These are phyloP conservation scores for Colletotrichum sp. DNA, from an alignment of 2,329 filamentous ascomycete species.

Conservation along the genomic window DNA sequence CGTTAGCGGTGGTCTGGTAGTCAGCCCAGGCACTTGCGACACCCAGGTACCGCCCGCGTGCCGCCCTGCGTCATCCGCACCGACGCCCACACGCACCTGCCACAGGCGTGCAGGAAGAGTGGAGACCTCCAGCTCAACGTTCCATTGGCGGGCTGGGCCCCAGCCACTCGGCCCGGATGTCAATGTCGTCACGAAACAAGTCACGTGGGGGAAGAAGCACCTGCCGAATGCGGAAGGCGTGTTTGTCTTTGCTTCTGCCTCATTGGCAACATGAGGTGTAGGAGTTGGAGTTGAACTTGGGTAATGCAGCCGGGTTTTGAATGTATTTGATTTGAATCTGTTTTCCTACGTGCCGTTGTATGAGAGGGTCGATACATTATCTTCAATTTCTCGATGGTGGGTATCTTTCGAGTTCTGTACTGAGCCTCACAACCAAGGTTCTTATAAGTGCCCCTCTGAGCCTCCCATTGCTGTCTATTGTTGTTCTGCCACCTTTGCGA, in stretches of 20 bases:
- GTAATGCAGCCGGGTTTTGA: neutral
- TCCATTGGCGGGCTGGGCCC: neutral
- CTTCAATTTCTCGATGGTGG: too few species aligned
- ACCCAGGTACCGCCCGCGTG: neutral
- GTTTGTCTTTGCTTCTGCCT: neutral
- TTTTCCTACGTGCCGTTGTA: neutral
- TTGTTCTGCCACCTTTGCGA: neutral
- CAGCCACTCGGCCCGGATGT: conserved; percentile 1
- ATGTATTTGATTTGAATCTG: neutral
- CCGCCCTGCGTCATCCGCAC: conserved; percentile 14
- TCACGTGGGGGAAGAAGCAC: conserved; percentile 2
- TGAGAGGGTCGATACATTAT: neutral
- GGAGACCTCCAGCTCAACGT: neutral
- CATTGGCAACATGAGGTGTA: neutral
- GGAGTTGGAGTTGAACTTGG: neutral
- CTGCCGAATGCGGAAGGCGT: neutral
- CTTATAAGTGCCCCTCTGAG: neutral
- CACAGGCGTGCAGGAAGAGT: neutral
- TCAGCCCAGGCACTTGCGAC: conserved; percentile 11
- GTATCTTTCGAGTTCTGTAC: too few species aligned
- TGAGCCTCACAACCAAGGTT: neutral
- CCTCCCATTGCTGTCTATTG: neutral
- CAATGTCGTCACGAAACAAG: conserved; percentile 9
- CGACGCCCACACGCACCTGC: neutral
- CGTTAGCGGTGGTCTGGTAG: neutral